A percentile compares a stretch with the other conserved stretches of the same genome.
Evolutionary conservation across 805 yeast species (phyloP).

Genomic region (Barnettozyma wickerhamii): DNA sequence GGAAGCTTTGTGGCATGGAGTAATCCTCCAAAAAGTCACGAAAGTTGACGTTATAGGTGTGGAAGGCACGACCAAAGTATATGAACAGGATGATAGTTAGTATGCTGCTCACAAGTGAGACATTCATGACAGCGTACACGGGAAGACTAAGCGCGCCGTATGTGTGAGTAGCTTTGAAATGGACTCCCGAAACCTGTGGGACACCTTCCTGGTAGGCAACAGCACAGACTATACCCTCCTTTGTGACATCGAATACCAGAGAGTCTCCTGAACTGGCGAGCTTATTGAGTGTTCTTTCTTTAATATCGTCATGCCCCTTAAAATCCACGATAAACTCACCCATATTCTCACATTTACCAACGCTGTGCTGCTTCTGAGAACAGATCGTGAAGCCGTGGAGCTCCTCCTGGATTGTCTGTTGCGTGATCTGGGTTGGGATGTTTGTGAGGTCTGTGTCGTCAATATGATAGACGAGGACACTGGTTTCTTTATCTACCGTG

Average conservation of each 20-base stretch:
- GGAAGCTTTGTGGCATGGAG: background rate
- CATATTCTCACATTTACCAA: conserved; percentile 9
- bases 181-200: conserved; percentile 5
- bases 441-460: conserved; percentile 9
- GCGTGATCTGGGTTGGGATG: conserved; percentile 11
- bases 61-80: background rate
- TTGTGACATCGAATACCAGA: background rate
- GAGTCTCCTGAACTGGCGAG: background rate
- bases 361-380: conserved; percentile 8
- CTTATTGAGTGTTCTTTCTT: conserved; percentile 4
- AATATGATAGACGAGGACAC: conserved; percentile 12
- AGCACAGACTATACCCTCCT: conserved; percentile 10
- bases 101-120: background rate
- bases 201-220: conserved; percentile 14
- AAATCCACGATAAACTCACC: conserved; percentile 12
- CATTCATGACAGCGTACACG: background rate
- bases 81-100: too few relatives aligned
- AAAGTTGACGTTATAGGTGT: background rate
- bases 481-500: background rate
- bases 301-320: background rate
- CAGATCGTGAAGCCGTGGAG: conserved; percentile 14
- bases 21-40: background rate
- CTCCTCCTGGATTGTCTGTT: conserved; percentile 4
- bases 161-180: conserved; percentile 6
- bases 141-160: conserved; percentile 5